A percentile compares a stretch with the other conserved stretches of the same genome.
Conservation (phyloP, 2,329 filamentous ascomycete species). For the Hyphodiscus sp. region DNA sequence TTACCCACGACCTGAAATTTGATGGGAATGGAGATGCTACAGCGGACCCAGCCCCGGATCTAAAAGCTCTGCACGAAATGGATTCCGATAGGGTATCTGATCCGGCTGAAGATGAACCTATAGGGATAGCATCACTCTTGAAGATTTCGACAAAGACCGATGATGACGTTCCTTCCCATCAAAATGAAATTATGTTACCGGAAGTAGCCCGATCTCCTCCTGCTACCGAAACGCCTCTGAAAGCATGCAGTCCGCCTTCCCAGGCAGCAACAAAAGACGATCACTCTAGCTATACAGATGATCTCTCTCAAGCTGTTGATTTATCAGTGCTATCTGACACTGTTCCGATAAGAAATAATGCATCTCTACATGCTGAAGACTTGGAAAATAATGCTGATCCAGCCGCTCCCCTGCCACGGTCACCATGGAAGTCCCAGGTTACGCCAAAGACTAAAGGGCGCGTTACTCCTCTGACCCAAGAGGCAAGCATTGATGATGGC, state of each 20-base stretch:
- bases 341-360: not conserved
- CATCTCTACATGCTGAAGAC: not conserved
- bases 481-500: not conserved
- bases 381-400: not conserved
- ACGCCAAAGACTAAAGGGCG: not conserved
- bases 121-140: too few species aligned
- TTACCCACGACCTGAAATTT: not conserved
- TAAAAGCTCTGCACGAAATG: too few species aligned
- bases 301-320: not conserved
- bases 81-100: too few species aligned
- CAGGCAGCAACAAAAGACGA: not conserved
- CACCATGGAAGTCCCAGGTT: not conserved
- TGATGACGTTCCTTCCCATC: too few species aligned
- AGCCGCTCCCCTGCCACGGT: not conserved
- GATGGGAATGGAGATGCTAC: too few species aligned
- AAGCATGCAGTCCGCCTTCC: not conserved
- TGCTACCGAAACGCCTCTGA: not conserved
- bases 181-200: too few species aligned
- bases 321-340: not conserved
- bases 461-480: not conserved
- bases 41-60: too few species aligned
- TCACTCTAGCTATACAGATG: not conserved
- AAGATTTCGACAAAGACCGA: too few species aligned
- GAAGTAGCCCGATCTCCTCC: too few species aligned
- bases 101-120: too few species aligned